phyloP scores from a whole-genome alignment of 192 early-diverging fungal genomes.

The Coemansia sp. region DNA sequence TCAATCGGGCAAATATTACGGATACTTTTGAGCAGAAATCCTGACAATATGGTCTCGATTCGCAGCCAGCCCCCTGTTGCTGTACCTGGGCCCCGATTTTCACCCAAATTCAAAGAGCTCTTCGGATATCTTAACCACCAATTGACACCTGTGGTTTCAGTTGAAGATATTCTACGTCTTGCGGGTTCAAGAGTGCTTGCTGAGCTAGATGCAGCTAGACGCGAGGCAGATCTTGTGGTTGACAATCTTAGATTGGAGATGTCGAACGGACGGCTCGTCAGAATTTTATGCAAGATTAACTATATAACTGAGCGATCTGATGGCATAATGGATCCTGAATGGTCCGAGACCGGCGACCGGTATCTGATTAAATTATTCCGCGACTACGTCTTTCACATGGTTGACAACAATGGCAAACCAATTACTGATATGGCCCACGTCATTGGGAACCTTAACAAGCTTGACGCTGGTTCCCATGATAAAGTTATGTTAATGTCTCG shows the following conservation, averaged over 20 bases:
- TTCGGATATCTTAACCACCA: constrained; percentile 56
- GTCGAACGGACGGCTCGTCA: constrained; percentile 87
- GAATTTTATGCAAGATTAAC: constrained; percentile 86
- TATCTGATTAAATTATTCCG: constrained; percentile 97
- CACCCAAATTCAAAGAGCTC: constrained; percentile 80
- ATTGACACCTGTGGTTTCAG: constrained; percentile 32
- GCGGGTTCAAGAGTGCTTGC: constrained; percentile 41
- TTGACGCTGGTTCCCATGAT: constrained; percentile 94
- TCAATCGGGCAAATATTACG: constrained; percentile 34
- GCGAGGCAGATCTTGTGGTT: constrained; percentile 76
- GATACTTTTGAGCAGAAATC: constrained; percentile 18
- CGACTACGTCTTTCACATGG: constrained; percentile 97
- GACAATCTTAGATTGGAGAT: constrained; percentile 78
- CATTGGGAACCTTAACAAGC: constrained; percentile 90
- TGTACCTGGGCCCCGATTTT: constrained; percentile 67
- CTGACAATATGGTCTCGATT: constrained; percentile 16
- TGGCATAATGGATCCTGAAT: constrained; percentile 82
- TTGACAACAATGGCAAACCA: constrained; percentile 78
- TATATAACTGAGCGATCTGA: constrained; percentile 92
- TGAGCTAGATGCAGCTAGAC: constrained; percentile 43
- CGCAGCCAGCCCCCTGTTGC: constrained; percentile 61
- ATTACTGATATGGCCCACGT: constrained; percentile 92
- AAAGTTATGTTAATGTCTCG: constrained; percentile 92
- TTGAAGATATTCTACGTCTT: constrained; percentile 47
- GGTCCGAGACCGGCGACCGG: constrained; percentile 97